Base-by-base conservation (phyloP, 2,329 filamentous ascomycete species). In the Gnomoniopsis sp. region DNA sequence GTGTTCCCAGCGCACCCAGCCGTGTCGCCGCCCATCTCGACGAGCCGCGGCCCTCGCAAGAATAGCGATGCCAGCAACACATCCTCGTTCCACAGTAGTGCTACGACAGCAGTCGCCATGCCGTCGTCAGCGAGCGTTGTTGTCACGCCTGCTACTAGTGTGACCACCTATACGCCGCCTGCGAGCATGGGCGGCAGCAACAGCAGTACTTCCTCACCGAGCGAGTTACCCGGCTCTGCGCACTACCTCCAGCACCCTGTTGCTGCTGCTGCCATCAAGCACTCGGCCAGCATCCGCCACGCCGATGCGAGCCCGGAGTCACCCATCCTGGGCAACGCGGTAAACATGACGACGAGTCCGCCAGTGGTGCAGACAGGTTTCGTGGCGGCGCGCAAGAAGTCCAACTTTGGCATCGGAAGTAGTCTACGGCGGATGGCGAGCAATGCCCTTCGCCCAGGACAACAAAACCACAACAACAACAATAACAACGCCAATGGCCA, bases 321-420 rank as follows among this genome's bases (percentile, higher is more conserved):
- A 19, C 59, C 59, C 3, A 14, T 62, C 8, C 57, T 62, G 15
- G 59, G 59, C 11, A 43, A 49, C 12, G 33, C 15, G 38, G 23
- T 46, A 17, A 59, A 56, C 49, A 51, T 62, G 36, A 50, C 54
- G 30, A 53, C 59, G 1, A 62, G 59, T 23, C 59, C 59, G 12
- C 59, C 59, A n/a, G 53, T 62, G n/a, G 56, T 62, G 14, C 59
- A 62, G 38, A 36, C 59, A 1, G 59, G 59, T 12, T 62, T 62
- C n/a, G 41, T 41, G 26, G 56, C 57, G 22, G 54, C 56, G 15
- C 59, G 59, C 10, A 59, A 59, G 59, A 62, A 62, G 53, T 50
- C 44, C 36, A 62, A 59, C 22, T 58, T 62, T 22, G 59, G 59
- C 3, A 36, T 62, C 7, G 52, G 59, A 21, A 55, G 56, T 7